A percentile compares a stretch with the other conserved stretches of the same genome.
phyloP scores from a whole-genome alignment of 1,284 basidiomycete species.

The Malassezia furfur region DNA sequence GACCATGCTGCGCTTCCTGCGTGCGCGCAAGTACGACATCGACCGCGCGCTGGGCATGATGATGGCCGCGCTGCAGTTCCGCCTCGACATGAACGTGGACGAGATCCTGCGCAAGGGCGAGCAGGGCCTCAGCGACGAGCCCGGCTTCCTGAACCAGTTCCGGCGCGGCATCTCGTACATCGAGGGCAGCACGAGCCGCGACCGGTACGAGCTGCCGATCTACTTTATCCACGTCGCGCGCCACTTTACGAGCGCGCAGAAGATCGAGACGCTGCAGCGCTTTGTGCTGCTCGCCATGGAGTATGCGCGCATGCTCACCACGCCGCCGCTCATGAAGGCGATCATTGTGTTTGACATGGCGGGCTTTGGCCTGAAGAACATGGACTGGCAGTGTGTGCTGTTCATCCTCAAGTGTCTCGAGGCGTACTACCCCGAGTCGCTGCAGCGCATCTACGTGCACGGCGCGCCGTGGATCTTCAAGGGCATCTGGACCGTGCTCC shows the following conservation, averaged over 20 bases:
- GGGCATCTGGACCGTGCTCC: conserved; percentile 46
- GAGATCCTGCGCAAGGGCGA: conserved; percentile 46
- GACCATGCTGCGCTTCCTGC: conserved; percentile 45
- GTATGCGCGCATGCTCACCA: conserved; percentile 38
- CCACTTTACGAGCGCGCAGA: conserved; percentile 46
- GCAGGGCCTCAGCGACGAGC: conserved; percentile 43
- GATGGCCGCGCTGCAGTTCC: conserved; percentile 46
- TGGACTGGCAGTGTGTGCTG: conserved; percentile 47
- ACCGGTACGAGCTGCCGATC: conserved; percentile 41
- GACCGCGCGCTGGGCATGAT: conserved; percentile 47
- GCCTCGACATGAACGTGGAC: conserved; percentile 44
- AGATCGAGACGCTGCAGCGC: conserved; percentile 45
- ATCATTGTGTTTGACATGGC: conserved; percentile 45
- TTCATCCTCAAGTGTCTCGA: conserved; percentile 48
- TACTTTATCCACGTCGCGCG: conserved; percentile 48
- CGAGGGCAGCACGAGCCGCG: conserved; percentile 34
- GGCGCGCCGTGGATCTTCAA: conserved; percentile 48
- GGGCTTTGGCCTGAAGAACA: conserved; percentile 48
- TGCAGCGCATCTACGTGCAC: conserved; percentile 47
- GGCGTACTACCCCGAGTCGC: conserved; percentile 47
- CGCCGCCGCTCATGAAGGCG: conserved; percentile 43
- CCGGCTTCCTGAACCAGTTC: conserved; percentile 48
- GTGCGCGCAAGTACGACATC: conserved; percentile 48
- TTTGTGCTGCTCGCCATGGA: conserved; percentile 47
- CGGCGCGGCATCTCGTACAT: conserved; percentile 48